Base-by-base conservation (phyloP, 2,329 filamentous ascomycete species). In the Daldinia eschscholtzii region DNA sequence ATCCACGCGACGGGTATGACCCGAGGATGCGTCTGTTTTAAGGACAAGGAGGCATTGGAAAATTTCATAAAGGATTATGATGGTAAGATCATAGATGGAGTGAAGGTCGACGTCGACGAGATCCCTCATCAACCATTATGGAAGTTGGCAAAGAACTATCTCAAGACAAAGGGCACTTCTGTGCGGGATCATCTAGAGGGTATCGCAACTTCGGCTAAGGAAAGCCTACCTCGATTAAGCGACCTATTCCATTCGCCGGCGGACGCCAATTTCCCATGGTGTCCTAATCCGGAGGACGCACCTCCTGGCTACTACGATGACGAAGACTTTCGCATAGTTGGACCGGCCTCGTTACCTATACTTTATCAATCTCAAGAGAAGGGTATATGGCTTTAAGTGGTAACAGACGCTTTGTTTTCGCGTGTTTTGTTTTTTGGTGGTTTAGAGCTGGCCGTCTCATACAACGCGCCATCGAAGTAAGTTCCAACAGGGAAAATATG, bases 11-110 rank as follows among this genome's bases (percentile, higher is more conserved):
- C 15, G 46, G 6, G 15, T 6, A 52, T 30, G 26, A 33, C 26
- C 2, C 46, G 46, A 52, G 26, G 46, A n/a, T 52, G 46, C 26
- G 46, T 52, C 46, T 52, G 46, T 52, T 52, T 52, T 12, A 52
- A 33, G 15, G 15, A 52, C 28, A 12, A 52, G 15, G 9, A 33
- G 28, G 7, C 26, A 30, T 13, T 52, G 6, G 46, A 33, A 9
- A 15, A 18, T 7, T 52, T 52, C 26, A 33, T 33, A 18, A 33
- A 18, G 6, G 7, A 33, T 15, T n/a, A n/a, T 33, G 46, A 52
- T 33, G 46, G 46, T 33, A 9, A 15, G 6, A 7, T 10, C 46
- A 33, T 52, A 33, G 26, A 52, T 26, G 46, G 46, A 33, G 15
- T 33, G 10, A 33, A 15, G 4, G 13, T 52, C 26, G 33, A 33